Evolutionary conservation across 148 eudicot genomes (phyloP), one percentile per base, ranked within the genome.

Genomic region (Rhododendron simsii): DNA sequence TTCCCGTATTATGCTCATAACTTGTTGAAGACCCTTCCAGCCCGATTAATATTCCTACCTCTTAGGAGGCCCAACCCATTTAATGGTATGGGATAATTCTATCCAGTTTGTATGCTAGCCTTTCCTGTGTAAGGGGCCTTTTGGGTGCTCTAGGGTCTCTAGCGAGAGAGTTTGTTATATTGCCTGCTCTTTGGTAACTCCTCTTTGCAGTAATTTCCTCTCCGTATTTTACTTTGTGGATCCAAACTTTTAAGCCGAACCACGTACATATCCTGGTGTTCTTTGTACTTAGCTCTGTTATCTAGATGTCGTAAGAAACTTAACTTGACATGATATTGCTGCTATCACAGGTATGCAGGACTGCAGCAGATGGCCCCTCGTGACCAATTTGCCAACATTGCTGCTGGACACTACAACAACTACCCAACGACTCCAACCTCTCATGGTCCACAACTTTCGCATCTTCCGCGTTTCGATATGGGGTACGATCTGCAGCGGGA

Each of bases 301-400:
- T 15, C 79, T 75, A 23, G 11, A 75, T 39, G n/a, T 35, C 1
- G 7, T 75, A 33, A 71, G 33, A 30, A 65, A 65, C 18, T 61
- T 26, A 16, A 82, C 84, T 37, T 61, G 11, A 57, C 75, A 39
- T 21, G 73, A 23, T 63, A 59, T 39, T 39, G 33, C 74, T 82
- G 45, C 39, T 57, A 3, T 87, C 41, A 47, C 86, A 87, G 86
- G 88, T 83, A 83, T 21, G 39, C 12, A 67, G 39, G 51, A 10
- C 33, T 13, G 50, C 88, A 69, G 39, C 84, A 81, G 81, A 61
- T 53, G 81, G 39, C 55, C 30, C 81, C 73, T 51, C 55, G 16
- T 65, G 84, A 85, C 57, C 84, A 28, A 59, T 26, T 47, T 47
- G 71, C 78, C 16, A 69, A 53, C 74, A 20, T 7, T 33, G 65